phyloP scores from a whole-genome alignment of 306 rosid genomes.

The Benincasa hispida region DNA sequence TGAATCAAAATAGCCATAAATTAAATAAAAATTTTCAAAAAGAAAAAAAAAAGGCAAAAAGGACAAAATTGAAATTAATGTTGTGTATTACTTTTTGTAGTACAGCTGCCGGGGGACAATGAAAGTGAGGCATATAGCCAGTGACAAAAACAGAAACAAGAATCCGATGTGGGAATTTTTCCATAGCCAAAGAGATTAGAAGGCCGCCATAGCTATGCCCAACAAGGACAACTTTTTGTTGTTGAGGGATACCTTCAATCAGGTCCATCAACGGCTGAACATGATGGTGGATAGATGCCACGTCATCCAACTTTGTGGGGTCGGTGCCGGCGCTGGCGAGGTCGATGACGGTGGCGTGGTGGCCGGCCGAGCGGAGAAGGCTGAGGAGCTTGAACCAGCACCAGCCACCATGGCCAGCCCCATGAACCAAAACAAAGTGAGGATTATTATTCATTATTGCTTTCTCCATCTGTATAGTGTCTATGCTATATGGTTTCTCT shows the following conservation, averaged over 20 bases:
- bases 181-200: neutral
- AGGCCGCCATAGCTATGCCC: slow-evolving; percentile 2
- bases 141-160: slow-evolving; percentile 4
- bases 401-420: slow-evolving; percentile 5
- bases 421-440: slow-evolving; percentile 9
- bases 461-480: too few relatives aligned
- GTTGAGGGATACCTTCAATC: neutral
- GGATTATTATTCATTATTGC: too few relatives aligned
- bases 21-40: neutral
- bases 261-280: neutral
- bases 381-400: slow-evolving; percentile 5
- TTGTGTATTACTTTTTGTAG: neutral
- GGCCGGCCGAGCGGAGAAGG: neutral
- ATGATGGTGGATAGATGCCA: neutral
- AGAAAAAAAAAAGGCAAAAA: neutral
- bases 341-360: neutral
- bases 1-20: neutral
- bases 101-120: neutral
- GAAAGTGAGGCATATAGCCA: slow-evolving; percentile 5
- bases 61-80: neutral
- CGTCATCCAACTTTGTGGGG: neutral
- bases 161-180: neutral
- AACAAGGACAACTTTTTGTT: neutral
- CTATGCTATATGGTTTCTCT: too few relatives aligned
- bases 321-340: neutral